These are phyloP conservation scores for Lachnellula subtilissima DNA, from an alignment of 2,329 filamentous ascomycete species.

Conservation along the genomic window DNA sequence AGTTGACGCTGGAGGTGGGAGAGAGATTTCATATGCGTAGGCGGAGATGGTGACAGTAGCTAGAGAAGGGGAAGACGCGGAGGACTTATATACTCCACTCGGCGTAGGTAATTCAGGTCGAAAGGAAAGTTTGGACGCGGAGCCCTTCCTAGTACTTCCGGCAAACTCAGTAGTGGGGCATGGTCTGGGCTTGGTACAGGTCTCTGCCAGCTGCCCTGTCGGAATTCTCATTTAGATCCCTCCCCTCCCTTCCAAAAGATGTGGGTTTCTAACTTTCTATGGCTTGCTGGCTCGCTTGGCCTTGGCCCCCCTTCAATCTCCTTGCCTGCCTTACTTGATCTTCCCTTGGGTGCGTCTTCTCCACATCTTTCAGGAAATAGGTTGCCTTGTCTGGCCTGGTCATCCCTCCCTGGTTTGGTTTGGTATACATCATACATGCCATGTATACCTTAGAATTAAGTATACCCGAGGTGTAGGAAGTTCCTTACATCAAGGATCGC, in stretches of 20 bases:
- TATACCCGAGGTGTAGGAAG: too few relatives aligned
- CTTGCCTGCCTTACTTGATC: background rate
- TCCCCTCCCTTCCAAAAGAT: background rate
- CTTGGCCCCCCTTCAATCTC: background rate
- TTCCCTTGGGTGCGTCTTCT: background rate
- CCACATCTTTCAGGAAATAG: too few relatives aligned
- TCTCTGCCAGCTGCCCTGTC: background rate
- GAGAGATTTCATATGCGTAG: constrained; percentile 12
- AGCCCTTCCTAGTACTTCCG: background rate
- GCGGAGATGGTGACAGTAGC: background rate
- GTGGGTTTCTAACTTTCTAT: background rate
- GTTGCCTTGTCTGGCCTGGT: too few relatives aligned
- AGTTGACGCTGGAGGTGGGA: constrained; percentile 4
- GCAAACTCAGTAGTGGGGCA: background rate
- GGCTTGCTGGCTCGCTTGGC: background rate
- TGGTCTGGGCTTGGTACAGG: background rate
- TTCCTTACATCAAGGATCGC: too few relatives aligned
- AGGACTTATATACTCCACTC: constrained; percentile 1
- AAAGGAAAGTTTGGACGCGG: background rate
- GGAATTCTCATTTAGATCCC: background rate
- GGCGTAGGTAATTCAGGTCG: background rate
- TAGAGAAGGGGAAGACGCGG: background rate
- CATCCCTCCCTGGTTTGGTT: too few relatives aligned
- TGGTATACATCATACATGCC: too few relatives aligned
- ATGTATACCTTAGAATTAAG: too few relatives aligned